phyloP scores from a whole-genome alignment of 352 stramenopile genomes.

The Phytophthora pinifolia region DNA sequence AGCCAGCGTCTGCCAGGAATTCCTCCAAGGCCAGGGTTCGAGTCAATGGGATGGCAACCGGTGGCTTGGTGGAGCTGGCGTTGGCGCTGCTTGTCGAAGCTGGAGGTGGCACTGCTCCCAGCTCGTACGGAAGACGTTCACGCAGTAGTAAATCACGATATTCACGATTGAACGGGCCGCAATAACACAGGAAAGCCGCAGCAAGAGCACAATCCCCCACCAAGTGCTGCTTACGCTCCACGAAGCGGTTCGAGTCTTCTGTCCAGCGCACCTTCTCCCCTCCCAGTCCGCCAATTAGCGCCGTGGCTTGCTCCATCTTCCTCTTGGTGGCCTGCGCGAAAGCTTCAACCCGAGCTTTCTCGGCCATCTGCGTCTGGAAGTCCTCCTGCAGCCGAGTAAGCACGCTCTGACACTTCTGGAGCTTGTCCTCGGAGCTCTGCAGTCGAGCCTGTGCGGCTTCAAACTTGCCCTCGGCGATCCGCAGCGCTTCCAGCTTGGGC shows the following conservation, averaged over 20 bases:
- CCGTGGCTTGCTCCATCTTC: slow-evolving; percentile 91
- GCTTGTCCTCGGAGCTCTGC: slow-evolving; percentile 67
- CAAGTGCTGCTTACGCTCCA: slow-evolving; percentile 77
- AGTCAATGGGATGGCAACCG: slow-evolving; percentile 65
- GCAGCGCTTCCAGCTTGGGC: slow-evolving; percentile 91
- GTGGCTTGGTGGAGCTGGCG: slow-evolving; percentile 10
- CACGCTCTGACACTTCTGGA: slow-evolving; percentile 64
- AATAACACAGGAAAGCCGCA: slow-evolving; percentile 89
- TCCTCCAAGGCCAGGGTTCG: slow-evolving; percentile 53
- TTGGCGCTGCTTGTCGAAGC: slow-evolving; percentile 3
- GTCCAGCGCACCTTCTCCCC: slow-evolving; percentile 89
- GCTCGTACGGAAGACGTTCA: slow-evolving; percentile 64
- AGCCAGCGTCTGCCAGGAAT: slow-evolving; percentile 81
- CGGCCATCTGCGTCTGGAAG: slow-evolving; percentile 89
- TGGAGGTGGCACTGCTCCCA: slow-evolving; percentile 37
- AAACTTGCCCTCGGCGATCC: slow-evolving; percentile 85
- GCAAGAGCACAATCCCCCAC: slow-evolving; percentile 87
- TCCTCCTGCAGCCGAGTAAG: slow-evolving; percentile 74
- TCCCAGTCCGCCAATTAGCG: slow-evolving; percentile 83
- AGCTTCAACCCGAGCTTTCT: slow-evolving; percentile 87
- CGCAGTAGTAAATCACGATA: slow-evolving; percentile 67
- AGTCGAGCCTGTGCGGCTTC: slow-evolving; percentile 81
- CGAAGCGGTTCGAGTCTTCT: slow-evolving; percentile 86
- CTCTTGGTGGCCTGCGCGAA: slow-evolving; percentile 80
- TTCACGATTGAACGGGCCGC: slow-evolving; percentile 89